Base-by-base conservation (phyloP, 129 eudicot species). In the Rutidosis leptorrhynchoides region DNA sequence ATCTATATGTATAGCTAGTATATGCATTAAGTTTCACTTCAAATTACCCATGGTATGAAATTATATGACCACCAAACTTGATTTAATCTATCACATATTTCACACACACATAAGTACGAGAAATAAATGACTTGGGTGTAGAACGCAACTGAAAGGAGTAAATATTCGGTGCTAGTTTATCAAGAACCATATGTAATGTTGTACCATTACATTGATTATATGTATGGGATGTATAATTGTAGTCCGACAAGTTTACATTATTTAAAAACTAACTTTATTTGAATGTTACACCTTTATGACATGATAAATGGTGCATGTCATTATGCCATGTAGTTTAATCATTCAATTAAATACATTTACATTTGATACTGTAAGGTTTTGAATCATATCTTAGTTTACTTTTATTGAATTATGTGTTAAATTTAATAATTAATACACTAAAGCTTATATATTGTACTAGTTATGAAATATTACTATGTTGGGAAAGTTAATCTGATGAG, bases 161-260 rank as follows among this genome's bases (percentile, higher is more conserved):
- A 67, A 74, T 74, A 74, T 74, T 57, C 51, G 73, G 56, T 67
- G 68, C 63, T 69, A 58, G 60, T 75, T 68, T 68, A 70, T 75
- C 48, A 61, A 68, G 65, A 21, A 26, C 27, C 69, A 60, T 68
- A 68, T 68, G 80, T 75, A 10, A 68, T 19, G 8, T 60, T 75
- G 80, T 75, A 68, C 74, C 60, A 75, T 52, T 75, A 49, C 80
- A 75, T 75, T 75, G 51, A 75, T 68, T 68, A 75, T 75, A 60
- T 68, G 75, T 68, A 68, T 68, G 75, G 80, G 80, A 75, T 61
- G 80, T 68, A 75, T 75, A 9, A 35, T 51, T 60, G 23, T 48
- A 65, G 72, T 64, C 72, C 72, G 72, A 65, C 78, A 73, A 72
- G 23, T 57, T 37, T 54, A 58, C 66, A 65, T 60, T 55, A 55